Base-by-base conservation (phyloP, 768 basidiomycete species). In the Pulveroboletus ravenelii region DNA sequence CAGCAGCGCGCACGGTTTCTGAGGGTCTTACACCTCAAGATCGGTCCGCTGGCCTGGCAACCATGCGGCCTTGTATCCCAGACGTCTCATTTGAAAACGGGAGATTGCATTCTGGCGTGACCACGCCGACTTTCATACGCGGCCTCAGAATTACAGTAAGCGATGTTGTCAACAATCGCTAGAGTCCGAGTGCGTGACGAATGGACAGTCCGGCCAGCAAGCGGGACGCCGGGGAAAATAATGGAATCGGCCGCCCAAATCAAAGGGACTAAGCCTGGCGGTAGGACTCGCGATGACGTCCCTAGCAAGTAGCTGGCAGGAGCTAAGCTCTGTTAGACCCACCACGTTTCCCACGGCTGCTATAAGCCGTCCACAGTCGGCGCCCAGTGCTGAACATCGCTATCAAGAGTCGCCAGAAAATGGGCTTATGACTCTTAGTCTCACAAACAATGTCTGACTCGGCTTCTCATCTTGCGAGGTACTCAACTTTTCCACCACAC, bases 391-490 rank as follows among this genome's bases (percentile, higher is more conserved):
- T 31, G 31, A 38, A 43, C 51, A 50, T 53, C 63, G 60, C 53
- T 53, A 51, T 50, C 62, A 18, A 44, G 20, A 15, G 29, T 30
- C 20, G 18, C 41, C 43, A 52, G 47, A 63, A 55, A 50, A 66
- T 67, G 65, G 65, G 41, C 41, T 34, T 60, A 61, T 66, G 54
- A 40, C 25, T 47, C 47, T 38, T 10, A 3, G 35, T 42, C 56
- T 59, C 54, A 38, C 47, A 49, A 41, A 48, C 32, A 47, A 75
- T 76, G 74, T 68, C 72, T 17, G 75, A 75, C 60, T 68, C 72
- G 57, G 65, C 73, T 39, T 63, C 62, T 20, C 61, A 65, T 41
- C 66, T 77, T 20, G 66, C 70, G 44, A 72, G 69, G 76, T 68
- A 45, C 37, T 34, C 38, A 2, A 7, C 30, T 14, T 34, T 45